phyloP scores from a whole-genome alignment of 129 eudicot species.

The Gnaphalium uliginosum region DNA sequence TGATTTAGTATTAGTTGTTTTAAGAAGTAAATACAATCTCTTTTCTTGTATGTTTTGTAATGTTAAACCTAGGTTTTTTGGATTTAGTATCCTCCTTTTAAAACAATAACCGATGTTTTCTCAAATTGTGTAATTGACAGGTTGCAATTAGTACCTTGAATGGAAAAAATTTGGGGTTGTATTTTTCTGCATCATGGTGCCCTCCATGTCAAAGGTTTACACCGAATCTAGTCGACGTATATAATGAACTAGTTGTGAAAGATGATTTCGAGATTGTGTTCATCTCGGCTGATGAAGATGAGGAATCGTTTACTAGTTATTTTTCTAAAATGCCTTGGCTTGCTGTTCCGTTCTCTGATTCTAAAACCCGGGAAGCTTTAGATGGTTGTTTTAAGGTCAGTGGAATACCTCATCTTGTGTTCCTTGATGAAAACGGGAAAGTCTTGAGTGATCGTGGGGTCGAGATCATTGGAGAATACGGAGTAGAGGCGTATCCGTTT shows the following conservation, averaged over 20 bases:
- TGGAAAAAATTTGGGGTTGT: slow-evolving; percentile 68
- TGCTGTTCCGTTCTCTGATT: slow-evolving; percentile 76
- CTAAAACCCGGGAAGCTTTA: slow-evolving; percentile 42
- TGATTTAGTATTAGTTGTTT: not conserved
- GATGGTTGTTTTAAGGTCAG: slow-evolving; percentile 47
- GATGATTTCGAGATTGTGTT: slow-evolving; percentile 67
- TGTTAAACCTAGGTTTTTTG: not conserved
- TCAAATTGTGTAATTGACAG: slow-evolving; percentile 33
- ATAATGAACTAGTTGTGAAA: slow-evolving; percentile 48
- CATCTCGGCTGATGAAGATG: slow-evolving; percentile 65
- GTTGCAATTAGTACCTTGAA: slow-evolving; percentile 46
- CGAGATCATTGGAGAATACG: slow-evolving; percentile 47
- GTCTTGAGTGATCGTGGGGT: slow-evolving; percentile 53
- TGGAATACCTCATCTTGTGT: slow-evolving; percentile 76
- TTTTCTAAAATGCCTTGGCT: slow-evolving; percentile 92
- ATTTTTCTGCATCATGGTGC: slow-evolving; percentile 94
- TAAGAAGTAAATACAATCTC: no score
- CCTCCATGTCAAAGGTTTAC: slow-evolving; percentile 79
- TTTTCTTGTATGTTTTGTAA: not conserved
- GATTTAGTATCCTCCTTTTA: not conserved
- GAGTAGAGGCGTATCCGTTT: slow-evolving; percentile 74
- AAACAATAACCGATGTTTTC: not conserved
- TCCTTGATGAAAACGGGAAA: slow-evolving; percentile 55
- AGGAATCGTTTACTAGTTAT: slow-evolving; percentile 55
- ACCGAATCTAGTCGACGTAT: slow-evolving; percentile 67